Evolutionary conservation across 139 green algal genomes (phyloP).

Genomic region (Volvox reticuliferus): DNA sequence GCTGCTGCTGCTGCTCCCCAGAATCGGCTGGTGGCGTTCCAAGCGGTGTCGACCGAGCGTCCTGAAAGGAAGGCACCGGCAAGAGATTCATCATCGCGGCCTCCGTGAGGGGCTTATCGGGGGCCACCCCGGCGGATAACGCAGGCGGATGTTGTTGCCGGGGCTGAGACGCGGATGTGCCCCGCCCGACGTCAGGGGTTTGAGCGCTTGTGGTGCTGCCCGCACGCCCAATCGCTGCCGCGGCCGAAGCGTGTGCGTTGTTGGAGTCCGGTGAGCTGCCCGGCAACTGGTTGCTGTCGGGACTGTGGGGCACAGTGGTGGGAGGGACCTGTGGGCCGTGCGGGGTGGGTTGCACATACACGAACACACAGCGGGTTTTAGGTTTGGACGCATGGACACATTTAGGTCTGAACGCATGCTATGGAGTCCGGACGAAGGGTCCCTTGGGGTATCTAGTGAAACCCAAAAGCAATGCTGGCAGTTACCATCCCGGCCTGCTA

Average conservation of each 20-base stretch:
- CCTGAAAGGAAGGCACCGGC: neutral
- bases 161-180: neutral
- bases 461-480: too few relatives aligned
- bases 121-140: neutral
- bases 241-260: neutral
- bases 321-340: neutral
- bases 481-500: too few relatives aligned
- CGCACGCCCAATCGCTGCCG: neutral
- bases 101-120: neutral
- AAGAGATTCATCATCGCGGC: neutral
- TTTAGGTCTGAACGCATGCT: neutral
- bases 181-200: neutral
- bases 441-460: too few relatives aligned
- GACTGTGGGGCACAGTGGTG: neutral
- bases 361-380: too few relatives aligned
- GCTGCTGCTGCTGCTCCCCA: neutral
- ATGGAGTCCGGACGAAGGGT: too few relatives aligned
- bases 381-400: too few relatives aligned
- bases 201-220: neutral
- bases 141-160: neutral
- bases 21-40: neutral
- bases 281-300: conserved; percentile 16
- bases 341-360: neutral
- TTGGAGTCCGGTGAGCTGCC: neutral
- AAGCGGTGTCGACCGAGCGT: neutral